These are phyloP conservation scores for Trichoderma sp. DNA, from an alignment of 2,329 filamentous ascomycete genomes.

Conservation along the genomic window DNA sequence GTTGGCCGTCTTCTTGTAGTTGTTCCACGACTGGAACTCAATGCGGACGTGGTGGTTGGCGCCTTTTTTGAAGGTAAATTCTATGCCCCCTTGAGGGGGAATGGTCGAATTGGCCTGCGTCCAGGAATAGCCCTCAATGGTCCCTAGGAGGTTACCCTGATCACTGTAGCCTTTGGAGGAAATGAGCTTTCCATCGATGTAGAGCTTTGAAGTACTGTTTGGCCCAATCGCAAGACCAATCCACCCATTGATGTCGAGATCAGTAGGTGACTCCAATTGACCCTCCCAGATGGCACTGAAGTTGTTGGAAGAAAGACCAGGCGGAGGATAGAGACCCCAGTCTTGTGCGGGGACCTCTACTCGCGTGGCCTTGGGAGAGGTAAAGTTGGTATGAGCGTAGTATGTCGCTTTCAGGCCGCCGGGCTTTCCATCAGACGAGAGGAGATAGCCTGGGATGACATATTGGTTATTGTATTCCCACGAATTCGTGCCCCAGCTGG, in stretches of 20 bases:
- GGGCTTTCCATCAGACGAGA: slow-evolving; percentile 7
- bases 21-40: slow-evolving; percentile 27
- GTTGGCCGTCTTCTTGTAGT: slow-evolving; percentile 26
- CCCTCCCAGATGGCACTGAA: slow-evolving; percentile 27
- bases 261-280: slow-evolving; percentile 12
- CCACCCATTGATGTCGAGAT: slow-evolving; percentile 20
- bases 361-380: background rate
- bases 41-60: slow-evolving; percentile 17
- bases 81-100: slow-evolving; percentile 12
- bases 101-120: slow-evolving; percentile 8
- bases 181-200: slow-evolving; percentile 19
- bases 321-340: slow-evolving; percentile 25
- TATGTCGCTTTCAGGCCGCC: slow-evolving; percentile 23
- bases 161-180: slow-evolving; percentile 13
- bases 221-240: slow-evolving; percentile 26
- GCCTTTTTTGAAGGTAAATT: slow-evolving; percentile 17
- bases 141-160: slow-evolving; percentile 7
- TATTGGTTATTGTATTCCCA: slow-evolving; percentile 29
- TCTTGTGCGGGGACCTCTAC: slow-evolving; percentile 18
- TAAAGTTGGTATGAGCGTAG: slow-evolving; percentile 20
- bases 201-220: slow-evolving; percentile 25
- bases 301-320: slow-evolving; percentile 23
- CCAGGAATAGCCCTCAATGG: slow-evolving; percentile 13
- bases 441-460: slow-evolving; percentile 18
- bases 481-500: slow-evolving; percentile 27